Conservation (phyloP, 1,284 basidiomycete species). For the Irpex lacteus region DNA sequence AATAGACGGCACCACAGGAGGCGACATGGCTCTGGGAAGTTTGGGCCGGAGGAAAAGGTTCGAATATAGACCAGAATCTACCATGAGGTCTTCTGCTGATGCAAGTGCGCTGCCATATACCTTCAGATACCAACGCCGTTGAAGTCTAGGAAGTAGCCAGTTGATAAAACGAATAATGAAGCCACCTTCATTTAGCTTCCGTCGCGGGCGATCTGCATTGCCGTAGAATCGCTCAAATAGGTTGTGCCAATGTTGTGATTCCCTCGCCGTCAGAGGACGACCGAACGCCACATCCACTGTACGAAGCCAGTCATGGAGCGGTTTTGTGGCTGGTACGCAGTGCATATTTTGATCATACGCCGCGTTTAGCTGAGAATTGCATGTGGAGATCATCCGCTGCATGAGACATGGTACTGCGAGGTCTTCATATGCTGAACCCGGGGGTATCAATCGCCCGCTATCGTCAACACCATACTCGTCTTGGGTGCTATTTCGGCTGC, state of each 20-base stretch:
- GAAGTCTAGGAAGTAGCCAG: constrained; percentile 45
- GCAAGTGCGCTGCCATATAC: constrained; percentile 32
- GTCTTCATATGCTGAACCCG: constrained; percentile 18
- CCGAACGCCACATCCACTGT: constrained; percentile 33
- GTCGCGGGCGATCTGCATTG: constrained; percentile 25
- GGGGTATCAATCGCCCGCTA: constrained; percentile 17
- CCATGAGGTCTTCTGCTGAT: constrained; percentile 15
- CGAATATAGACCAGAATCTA: constrained; percentile 5
- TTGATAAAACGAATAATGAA: constrained; percentile 55
- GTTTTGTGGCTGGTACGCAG: constrained; percentile 33
- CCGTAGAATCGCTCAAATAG: constrained; percentile 37
- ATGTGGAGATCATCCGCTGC: constrained; percentile 42
- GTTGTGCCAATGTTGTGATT: constrained; percentile 36
- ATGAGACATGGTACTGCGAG: constrained; percentile 37
- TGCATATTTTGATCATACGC: constrained; percentile 39
- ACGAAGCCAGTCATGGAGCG: constrained; percentile 44
- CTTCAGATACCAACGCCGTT: constrained; percentile 51
- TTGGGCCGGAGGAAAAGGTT: constrained; percentile 22
- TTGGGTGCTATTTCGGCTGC: constrained; percentile 37
- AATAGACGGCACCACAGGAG: constrained; percentile 48
- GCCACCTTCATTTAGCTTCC: constrained; percentile 43
- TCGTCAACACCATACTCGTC: constrained; percentile 22
- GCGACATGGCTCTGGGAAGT: constrained; percentile 35
- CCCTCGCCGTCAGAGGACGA: constrained; percentile 25
- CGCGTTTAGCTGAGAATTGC: constrained; percentile 45